These are phyloP conservation scores for Monosporascus sp. DNA, from an alignment of 2,329 filamentous ascomycete species.

Conservation along the genomic window DNA sequence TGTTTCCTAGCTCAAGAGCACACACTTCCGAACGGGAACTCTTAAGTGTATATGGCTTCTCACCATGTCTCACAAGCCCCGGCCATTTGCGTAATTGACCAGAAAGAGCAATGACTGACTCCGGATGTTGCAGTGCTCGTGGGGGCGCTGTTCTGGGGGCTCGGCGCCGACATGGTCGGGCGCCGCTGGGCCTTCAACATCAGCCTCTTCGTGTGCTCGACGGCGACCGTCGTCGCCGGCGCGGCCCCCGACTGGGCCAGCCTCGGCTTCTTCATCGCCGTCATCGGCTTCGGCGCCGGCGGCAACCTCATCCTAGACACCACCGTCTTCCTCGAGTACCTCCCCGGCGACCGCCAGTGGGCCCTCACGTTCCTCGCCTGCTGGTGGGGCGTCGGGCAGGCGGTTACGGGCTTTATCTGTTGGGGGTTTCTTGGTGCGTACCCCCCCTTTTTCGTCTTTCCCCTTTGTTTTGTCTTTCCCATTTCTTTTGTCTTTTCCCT, in stretches of 20 bases:
- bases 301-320: slow-evolving; percentile 61
- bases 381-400: slow-evolving; percentile 46
- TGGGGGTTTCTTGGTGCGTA: slow-evolving; percentile 42
- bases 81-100: too few relatives aligned
- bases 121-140: slow-evolving; percentile 28
- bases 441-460: too few relatives aligned
- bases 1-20: too few relatives aligned
- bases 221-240: slow-evolving; percentile 60
- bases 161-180: slow-evolving; percentile 63
- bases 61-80: too few relatives aligned
- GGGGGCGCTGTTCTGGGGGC: slow-evolving; percentile 63
- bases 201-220: slow-evolving; percentile 56
- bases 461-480: too few relatives aligned
- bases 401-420: slow-evolving; percentile 42
- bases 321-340: slow-evolving; percentile 41
- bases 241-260: slow-evolving; percentile 62
- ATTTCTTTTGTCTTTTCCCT: too few relatives aligned
- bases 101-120: too few relatives aligned
- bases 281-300: slow-evolving; percentile 60
- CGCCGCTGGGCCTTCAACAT: slow-evolving; percentile 64
- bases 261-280: slow-evolving; percentile 57
- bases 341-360: slow-evolving; percentile 54
- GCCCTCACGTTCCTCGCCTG: slow-evolving; percentile 57
- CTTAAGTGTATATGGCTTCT: too few relatives aligned
- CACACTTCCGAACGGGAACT: background rate